Evolutionary conservation across 2,329 filamentous ascomycete species (phyloP), one percentile per base, ranked within the genome.

Genomic region (Fusarium xyrophilum): DNA sequence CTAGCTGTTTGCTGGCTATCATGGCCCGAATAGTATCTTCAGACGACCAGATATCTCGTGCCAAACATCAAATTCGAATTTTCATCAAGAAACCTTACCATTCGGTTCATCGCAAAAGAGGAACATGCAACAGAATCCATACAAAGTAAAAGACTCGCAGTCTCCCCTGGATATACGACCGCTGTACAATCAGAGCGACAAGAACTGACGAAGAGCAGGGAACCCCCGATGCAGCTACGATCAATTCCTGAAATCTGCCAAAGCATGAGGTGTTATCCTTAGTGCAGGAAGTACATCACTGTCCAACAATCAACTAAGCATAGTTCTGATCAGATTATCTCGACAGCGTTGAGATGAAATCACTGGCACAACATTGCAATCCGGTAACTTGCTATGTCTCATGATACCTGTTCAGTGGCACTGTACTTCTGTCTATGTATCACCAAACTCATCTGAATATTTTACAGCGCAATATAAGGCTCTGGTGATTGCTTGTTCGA

Each of bases 61-160:
- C 3, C 3, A 5, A 10, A 32, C 17, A 23, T 19, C 2, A 23
- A 10, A 17, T 6, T 13, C 6, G 2, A 32, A 8, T 11, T 17
- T 15, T 13, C 10, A 10, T 17, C 17, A 13, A 9, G 7, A 9
- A 23, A 13, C 11, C 14, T 17, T 17, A 21, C 21, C 7, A 21
- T 21, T 30, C 10, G 14, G 28, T 23, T 10, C 11, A 47, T 13
- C n/a, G 10, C 8, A 30, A 30, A 21, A 30, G 15, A 13, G 10
- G 14, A 47, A 15, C 6, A 25, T 48, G 3, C 6, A 13, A 33
- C 5, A 25, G 17, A 35, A 32, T 13, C 8, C 23, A 15, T 19
- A 19, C 8, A 14, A 23, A 36, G 30, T 11, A 25, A 25, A 19
- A n/a, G 17, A 19, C 30, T 36, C 9, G 12, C 23, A 33, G 15